These are phyloP conservation scores for Thuidium tamariscinum DNA, from an alignment of 225 moss, liverwort and hornwort species.

Conservation along the genomic window DNA sequence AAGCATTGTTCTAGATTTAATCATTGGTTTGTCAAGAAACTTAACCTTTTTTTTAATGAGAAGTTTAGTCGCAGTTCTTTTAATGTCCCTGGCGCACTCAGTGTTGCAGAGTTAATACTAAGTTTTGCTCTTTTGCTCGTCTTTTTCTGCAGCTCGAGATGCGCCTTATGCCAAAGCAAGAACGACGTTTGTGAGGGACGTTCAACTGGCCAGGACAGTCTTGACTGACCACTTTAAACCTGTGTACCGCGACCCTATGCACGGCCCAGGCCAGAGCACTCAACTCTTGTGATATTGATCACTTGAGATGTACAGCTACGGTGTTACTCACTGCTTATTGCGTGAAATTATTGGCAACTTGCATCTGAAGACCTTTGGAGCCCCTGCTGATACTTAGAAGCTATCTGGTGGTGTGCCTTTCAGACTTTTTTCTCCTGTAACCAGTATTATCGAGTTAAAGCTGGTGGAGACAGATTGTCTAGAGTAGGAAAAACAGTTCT, in stretches of 20 bases:
- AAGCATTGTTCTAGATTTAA: background rate
- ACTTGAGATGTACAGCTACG: background rate
- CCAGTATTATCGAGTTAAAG: background rate
- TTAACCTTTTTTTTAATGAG: background rate
- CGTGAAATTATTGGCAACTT: background rate
- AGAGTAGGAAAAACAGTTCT: background rate
- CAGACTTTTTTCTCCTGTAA: background rate
- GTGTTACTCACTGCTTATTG: background rate
- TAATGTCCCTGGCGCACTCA: background rate
- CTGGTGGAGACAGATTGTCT: background rate
- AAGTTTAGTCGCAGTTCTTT: background rate
- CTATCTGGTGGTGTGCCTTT: background rate
- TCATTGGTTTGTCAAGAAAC: background rate
- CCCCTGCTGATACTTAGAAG: background rate
- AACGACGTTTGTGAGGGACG: constrained; percentile 36
- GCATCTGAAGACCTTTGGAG: background rate
- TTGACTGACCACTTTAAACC: constrained; percentile 30
- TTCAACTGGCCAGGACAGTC: constrained; percentile 32
- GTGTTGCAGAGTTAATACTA: background rate
- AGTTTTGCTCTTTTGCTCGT: background rate
- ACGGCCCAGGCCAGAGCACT: background rate
- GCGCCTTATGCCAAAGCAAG: constrained; percentile 35
- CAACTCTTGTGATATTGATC: constrained; percentile 10
- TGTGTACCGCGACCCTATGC: constrained; percentile 17
- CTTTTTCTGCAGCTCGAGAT: constrained; percentile 21